phyloP scores from a whole-genome alignment of 75 land plant genomes.

The Sequoia sempervirens region DNA sequence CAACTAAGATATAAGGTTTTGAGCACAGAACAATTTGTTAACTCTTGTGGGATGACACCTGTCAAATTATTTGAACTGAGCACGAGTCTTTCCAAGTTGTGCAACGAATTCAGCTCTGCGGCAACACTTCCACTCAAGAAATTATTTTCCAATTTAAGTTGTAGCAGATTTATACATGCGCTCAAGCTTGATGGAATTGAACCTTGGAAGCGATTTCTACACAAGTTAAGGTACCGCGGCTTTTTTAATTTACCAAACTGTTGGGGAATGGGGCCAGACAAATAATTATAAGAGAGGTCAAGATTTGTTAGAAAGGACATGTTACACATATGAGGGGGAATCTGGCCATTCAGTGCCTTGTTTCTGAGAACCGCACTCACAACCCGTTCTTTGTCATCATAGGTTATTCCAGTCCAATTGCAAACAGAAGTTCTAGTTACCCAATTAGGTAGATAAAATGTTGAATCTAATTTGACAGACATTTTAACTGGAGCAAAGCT shows the following conservation, averaged over 20 bases:
- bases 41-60: constrained; percentile 16
- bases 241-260: not conserved
- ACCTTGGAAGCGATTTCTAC: constrained; percentile 32
- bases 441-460: too few species aligned
- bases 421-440: too few species aligned
- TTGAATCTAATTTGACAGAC: too few species aligned
- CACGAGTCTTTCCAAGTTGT: constrained; percentile 2
- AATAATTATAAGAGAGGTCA: too few species aligned
- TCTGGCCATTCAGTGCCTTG: too few species aligned
- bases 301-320: too few species aligned
- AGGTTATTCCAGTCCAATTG: too few species aligned
- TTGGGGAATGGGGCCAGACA: too few species aligned
- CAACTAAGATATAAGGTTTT: constrained; percentile 6
- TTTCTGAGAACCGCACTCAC: too few species aligned
- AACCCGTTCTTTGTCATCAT: too few species aligned
- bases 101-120: not conserved
- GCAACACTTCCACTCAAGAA: constrained; percentile 14
- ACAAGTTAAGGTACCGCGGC: constrained; percentile 46
- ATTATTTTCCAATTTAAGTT: constrained; percentile 8
- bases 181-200: constrained; percentile 60
- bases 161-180: constrained; percentile 11
- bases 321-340: too few species aligned
- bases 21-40: constrained; percentile 14
- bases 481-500: not conserved
- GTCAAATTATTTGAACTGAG: constrained; percentile 15